Conservation (phyloP, 1,139 yeast genomes). For the Blastobotrys raffinosifermentans region DNA sequence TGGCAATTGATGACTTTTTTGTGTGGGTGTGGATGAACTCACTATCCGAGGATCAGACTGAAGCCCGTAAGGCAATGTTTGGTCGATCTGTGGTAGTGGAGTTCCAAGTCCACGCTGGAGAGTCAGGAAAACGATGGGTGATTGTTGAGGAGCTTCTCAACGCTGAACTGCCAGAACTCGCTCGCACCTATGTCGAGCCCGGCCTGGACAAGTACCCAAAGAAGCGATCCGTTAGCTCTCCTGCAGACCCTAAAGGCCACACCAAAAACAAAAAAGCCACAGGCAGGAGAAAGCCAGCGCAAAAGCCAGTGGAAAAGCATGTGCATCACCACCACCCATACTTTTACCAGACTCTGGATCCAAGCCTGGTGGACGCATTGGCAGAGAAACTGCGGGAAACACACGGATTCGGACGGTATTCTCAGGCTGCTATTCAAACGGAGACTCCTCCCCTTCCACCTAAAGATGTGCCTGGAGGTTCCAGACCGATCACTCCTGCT, state of each 20-base stretch:
- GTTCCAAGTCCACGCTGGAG: constrained; percentile 38
- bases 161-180: not conserved
- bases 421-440: constrained; percentile 1
- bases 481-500: too few relatives aligned
- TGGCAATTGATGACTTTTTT: constrained; percentile 77
- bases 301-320: constrained; percentile 8
- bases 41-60: constrained; percentile 68
- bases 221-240: constrained; percentile 3
- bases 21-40: constrained; percentile 90
- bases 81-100: constrained; percentile 77
- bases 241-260: constrained; percentile 5
- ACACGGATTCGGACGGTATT: constrained; percentile 2
- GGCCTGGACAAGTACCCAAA: constrained; percentile 17
- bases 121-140: constrained; percentile 68
- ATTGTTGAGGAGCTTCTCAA: constrained; percentile 54
- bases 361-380: constrained; percentile 20
- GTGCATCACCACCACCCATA: constrained; percentile 13
- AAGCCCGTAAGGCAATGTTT: constrained; percentile 57
- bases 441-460: constrained; percentile 7
- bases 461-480: too few relatives aligned
- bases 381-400: constrained; percentile 18
- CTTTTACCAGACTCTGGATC: constrained; percentile 15
- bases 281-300: constrained; percentile 6
- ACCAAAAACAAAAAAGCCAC: constrained; percentile 11
- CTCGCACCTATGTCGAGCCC: constrained; percentile 20